These are phyloP conservation scores for Fraxinus albicans DNA, from an alignment of 305 asterid species.

Conservation along the genomic window DNA sequence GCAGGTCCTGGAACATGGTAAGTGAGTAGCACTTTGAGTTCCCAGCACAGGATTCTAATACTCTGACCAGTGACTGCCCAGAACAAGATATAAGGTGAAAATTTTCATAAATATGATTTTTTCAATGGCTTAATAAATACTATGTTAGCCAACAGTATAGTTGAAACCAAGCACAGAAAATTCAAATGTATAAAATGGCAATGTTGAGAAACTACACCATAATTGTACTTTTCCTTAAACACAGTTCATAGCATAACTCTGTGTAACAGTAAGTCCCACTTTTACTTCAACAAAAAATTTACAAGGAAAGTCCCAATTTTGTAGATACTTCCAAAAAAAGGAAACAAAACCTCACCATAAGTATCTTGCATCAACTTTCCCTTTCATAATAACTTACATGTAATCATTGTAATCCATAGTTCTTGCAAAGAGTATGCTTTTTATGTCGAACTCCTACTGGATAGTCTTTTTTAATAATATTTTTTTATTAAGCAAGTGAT, in stretches of 20 bases:
- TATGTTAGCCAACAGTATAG: background rate
- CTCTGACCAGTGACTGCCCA: conserved; percentile 77
- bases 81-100: conserved; percentile 34
- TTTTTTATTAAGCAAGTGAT: background rate
- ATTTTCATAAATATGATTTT: conserved; percentile 11
- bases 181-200: background rate
- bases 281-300: background rate
- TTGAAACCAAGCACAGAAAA: background rate
- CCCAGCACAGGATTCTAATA: conserved; percentile 77
- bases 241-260: background rate
- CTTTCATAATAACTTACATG: background rate
- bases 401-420: background rate
- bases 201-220: background rate
- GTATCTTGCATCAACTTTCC: background rate
- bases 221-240: background rate
- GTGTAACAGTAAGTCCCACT: background rate
- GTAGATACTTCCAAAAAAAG: background rate
- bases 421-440: background rate
- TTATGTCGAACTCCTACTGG: background rate
- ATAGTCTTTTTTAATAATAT: background rate
- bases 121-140: conserved; percentile 5
- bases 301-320: background rate
- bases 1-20: conserved; percentile 91
- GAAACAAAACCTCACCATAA: background rate
- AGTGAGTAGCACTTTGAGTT: conserved; percentile 64